Base-by-base conservation (phyloP, 192 early-diverging fungal species). In the Coemansia sp. region DNA sequence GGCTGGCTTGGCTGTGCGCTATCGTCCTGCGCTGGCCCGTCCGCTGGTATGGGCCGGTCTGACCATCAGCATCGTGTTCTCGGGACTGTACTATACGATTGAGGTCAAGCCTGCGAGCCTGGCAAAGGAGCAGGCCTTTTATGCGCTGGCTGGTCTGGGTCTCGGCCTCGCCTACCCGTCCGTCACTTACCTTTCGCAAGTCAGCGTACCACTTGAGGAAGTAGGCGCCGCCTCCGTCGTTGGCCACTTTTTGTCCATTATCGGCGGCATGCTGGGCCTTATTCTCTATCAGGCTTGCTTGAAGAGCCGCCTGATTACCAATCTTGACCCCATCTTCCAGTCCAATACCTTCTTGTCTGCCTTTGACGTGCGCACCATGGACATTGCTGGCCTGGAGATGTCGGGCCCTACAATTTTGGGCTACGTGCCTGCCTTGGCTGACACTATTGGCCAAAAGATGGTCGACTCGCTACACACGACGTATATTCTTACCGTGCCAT, bases 261-360 rank as follows among this genome's bases (percentile, higher is more conserved):
- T 80, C 59, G 77, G 77, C 59, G 77, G 77, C 38, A 80, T 80
- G 77, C 67, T 80, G 9, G 77, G 77, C 14, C 65, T 80, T 14
- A 73, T 80, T 10, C 69, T 80, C 49, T 80, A 80, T 64, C 72
- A 80, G 40, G 77, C 77, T 31, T 74, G 77, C 29, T 42, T 79
- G 46, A 80, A 80, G 72, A 80, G 77, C 68, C 59, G 68, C 0
- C 61, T 80, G 35, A 80, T 80, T 17, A 22, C 39, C 25, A 80
- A 74, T 40, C 60, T 80, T 19, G 46, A 58, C 5, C 41, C 71
- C 5, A 46, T 80, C n/a, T 80, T 80, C 58, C 10, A 53, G 29
- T 58, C 66, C 47, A 62, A 70, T 45, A 9, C 60, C 15, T 65
- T 80, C 29, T 42, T 80, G 12, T 29, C 60, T 14, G 11, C 67